Evolutionary conservation across 768 basidiomycete genomes (phyloP).

Genomic region (Trametes cubensis): DNA sequence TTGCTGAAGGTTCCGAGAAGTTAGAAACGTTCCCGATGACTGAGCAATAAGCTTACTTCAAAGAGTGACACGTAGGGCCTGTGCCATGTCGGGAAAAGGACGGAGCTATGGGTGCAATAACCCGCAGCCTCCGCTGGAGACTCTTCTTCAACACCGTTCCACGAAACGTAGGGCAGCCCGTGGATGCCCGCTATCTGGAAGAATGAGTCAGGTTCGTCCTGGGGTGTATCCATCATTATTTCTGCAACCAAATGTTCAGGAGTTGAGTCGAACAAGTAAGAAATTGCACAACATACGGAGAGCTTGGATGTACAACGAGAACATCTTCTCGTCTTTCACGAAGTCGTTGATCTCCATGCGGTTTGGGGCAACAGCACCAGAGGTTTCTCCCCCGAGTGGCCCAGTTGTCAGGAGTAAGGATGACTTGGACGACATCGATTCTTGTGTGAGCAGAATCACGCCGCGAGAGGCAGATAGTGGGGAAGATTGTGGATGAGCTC

Average conservation of each 20-base stretch:
- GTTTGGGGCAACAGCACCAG: constrained; percentile 13
- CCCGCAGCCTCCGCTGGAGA: constrained; percentile 45
- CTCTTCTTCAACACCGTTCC: constrained; percentile 43
- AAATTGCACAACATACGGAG: constrained; percentile 41
- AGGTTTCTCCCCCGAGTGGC: neutral
- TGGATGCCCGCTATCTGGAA: constrained; percentile 56
- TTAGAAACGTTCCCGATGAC: constrained; percentile 32
- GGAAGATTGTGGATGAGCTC: too few relatives aligned
- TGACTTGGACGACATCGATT: too few relatives aligned
- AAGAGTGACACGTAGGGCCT: constrained; percentile 53
- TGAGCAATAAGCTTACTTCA: constrained; percentile 44
- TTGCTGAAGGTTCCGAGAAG: constrained; percentile 44
- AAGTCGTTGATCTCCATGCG: constrained; percentile 23
- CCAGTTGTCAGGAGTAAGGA: neutral
- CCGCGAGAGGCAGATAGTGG: too few relatives aligned
- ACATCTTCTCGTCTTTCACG: constrained; percentile 46
- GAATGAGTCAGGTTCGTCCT: constrained; percentile 44
- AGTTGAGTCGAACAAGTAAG: too few relatives aligned
- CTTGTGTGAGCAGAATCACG: too few relatives aligned
- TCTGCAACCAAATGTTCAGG: neutral
- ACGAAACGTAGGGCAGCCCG: constrained; percentile 49
- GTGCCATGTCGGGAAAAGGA: constrained; percentile 60
- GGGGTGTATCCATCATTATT: neutral
- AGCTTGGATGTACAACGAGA: constrained; percentile 55
- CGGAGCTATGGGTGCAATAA: constrained; percentile 59